Base-by-base conservation (phyloP, 2,329 filamentous ascomycete genomes). In the Aspergillus carbonarius region DNA sequence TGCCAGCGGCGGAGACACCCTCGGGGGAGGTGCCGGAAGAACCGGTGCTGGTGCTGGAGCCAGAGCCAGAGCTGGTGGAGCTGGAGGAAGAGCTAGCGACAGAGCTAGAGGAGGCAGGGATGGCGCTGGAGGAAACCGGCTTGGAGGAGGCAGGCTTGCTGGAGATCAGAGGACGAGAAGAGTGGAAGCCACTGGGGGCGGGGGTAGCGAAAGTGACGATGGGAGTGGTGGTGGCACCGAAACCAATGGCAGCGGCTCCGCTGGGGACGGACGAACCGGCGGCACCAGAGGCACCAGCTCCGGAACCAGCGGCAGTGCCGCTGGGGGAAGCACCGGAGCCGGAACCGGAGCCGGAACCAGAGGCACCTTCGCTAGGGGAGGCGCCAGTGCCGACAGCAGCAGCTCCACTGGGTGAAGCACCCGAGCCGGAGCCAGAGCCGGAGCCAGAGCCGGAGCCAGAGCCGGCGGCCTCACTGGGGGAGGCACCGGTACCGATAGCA, bases 111-210 rank as follows among this genome's bases (percentile, higher is more conserved):
- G n/a, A n/a, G 60, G 60, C 34, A 17, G 60, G 47, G 40, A 23
- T 15, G 27, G 52, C 59, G 55, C 34, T 35, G 30, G 59, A 55
- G 13, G 59, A 46, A 30, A 55, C 30, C 47, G 63, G 54, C 60
- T 64, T 54, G 59, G 63, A 58, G 57, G 63, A 51, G 52, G 60
- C 55, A 32, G 68, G 60, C 37, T 64, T 48, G 51, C 58, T 50
- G 32, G 55, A 20, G 20, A 51, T 35, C 39, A 44, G 25, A 30
- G 47, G 48, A 18, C 50, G 54, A 54, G 60, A 50, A 40, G 40
- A 57, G 30, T 57, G 61, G 54, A 62, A 48, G 32, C 56, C 57
- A 30, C 58, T 57, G 59, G 54, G 47, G 40, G 56, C 49, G 48
- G 62, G 51, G 64, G 53, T 58, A 42, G 58, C 48, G 57, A 52